Conservation (phyloP, 2,329 filamentous ascomycete species). For the Metarhizium humberi region DNA sequence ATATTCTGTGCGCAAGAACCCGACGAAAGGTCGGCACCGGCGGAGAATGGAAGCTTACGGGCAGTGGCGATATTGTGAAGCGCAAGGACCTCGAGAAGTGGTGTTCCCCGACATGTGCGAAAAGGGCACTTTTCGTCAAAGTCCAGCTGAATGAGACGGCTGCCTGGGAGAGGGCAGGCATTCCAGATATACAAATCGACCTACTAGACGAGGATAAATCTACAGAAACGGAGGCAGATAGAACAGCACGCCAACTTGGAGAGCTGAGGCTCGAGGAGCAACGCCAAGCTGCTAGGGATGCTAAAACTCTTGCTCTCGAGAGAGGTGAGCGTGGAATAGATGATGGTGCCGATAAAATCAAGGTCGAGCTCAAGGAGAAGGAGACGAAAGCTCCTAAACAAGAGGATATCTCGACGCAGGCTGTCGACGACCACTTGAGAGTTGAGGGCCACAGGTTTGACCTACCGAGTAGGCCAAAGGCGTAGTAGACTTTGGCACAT, state of each 20-base stretch:
- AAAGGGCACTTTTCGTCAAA: slow-evolving; percentile 73
- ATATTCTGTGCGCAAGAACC: slow-evolving; percentile 64
- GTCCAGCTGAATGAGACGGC: slow-evolving; percentile 81
- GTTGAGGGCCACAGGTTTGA: slow-evolving; percentile 43
- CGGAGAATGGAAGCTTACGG: slow-evolving; percentile 60
- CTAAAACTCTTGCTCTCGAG: slow-evolving; percentile 39
- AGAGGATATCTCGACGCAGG: slow-evolving; percentile 15
- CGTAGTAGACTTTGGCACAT: neutral
- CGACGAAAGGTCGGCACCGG: slow-evolving; percentile 45
- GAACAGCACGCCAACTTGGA: slow-evolving; percentile 27
- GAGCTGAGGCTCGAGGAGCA: slow-evolving; percentile 36
- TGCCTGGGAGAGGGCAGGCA: slow-evolving; percentile 68
- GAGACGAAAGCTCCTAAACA: slow-evolving; percentile 17
- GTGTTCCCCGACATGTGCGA: slow-evolving; percentile 74
- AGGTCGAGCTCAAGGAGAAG: slow-evolving; percentile 44
- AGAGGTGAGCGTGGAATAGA: slow-evolving; percentile 25
- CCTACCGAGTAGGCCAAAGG: slow-evolving; percentile 10
- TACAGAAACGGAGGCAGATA: slow-evolving; percentile 31
- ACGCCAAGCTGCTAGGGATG: slow-evolving; percentile 28
- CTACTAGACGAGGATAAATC: slow-evolving; percentile 57
- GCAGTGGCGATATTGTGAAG: slow-evolving; percentile 50
- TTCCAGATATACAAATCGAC: slow-evolving; percentile 46
- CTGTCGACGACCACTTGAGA: slow-evolving; percentile 32
- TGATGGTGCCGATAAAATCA: slow-evolving; percentile 24
- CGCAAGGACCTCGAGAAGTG: slow-evolving; percentile 71